Evolutionary conservation across 2,329 filamentous ascomycete species (phyloP), one percentile per base, ranked within the genome.

Genomic region (Dendryphion nanum): DNA sequence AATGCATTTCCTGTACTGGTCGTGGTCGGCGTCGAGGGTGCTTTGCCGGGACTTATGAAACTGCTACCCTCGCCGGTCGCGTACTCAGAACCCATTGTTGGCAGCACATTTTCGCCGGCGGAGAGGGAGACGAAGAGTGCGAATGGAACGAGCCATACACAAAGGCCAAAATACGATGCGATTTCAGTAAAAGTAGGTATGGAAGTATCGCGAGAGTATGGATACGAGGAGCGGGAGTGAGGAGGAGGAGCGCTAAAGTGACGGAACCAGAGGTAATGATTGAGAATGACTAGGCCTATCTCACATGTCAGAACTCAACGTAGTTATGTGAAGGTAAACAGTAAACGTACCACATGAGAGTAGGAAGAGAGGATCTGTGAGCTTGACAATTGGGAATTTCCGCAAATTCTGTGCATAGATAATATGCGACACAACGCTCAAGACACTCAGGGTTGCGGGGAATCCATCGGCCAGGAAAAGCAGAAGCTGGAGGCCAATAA

Each of bases 131-230:
- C 91, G 60, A 98, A 98, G 12, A 98, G 76, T 13, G 90, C 83
- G 61, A 98, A 98, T 0, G 93, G 93, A 1, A 97, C 87, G 1
- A 98, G 76, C 93, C 93, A 98, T 0, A 98, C 90, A 56, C 90
- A 95, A 2, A 98, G 74, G 0, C 93, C 93, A 60, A 98, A 98
- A 68, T 93, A 98, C 0, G 88, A 91, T 0, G 93, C 89, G 30
- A 97, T 93, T 70, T 97, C 89, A 14, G 88, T 90, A 64, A 98
- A 98, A 24, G 79, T 84, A 0, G 93, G 93, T 30, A 89, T 75
- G 8, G 70, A 59, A 4, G 70, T 72, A 48, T 87, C 80, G 60
- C 85, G 83, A 60, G 79, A 76, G 37, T 80, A 77, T 3, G 76
- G 56, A 36, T 59, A 72, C 55, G 77, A 73, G 3, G 81, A 54